Base-by-base conservation (phyloP, 1,284 basidiomycete genomes). In the Xerocomus nothofagi region DNA sequence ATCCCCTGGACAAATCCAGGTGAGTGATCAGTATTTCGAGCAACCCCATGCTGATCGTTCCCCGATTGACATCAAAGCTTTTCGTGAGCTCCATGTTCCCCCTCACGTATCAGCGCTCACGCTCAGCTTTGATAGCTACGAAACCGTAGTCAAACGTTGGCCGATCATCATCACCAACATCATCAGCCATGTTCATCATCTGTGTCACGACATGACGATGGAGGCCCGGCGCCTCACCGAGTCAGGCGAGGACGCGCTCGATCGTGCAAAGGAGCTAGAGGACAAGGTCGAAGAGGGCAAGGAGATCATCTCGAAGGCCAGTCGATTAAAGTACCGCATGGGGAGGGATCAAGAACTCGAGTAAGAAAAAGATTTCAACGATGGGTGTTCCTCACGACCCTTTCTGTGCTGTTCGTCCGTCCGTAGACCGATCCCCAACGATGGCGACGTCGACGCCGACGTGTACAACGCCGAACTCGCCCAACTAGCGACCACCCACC, bases 321-420 rank as follows among this genome's bases (percentile, higher is more conserved):
- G 88, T 59, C 82, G 82, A 61, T 73, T 98, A 54, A 97, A 95
- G 71, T 90, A 96, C 71, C 84, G 90, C 63, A 94, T 98, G 87
- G 86, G 82, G 0, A 78, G 91, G 54, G 88, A 98, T 70, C 80
- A 81, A 41, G 69, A 76, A 3, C 71, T 99, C 38, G 76, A 84
- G 87, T 92, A 61, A 59, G 87, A 10, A 34, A 15, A 23, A 14
- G 9, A 20, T 6, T 26, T 31, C 21, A 12, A 15, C 43, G 17
- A 4, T 15, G 11, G 3, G 12, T n/a, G n/a, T 17, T 38, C 29
- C 47, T 59, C 40, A 53, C n/a, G 1, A 4, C 11, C 14, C n/a
- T 10, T 41, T n/a, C 5, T 17, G n/a, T 46, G 14, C 12, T 17
- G n/a, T 34, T 11, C 11, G 14, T 2, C 15, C 10, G 6, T 39